Conservation (phyloP, 805 yeast genomes). For the Ogataea minuta region DNA sequence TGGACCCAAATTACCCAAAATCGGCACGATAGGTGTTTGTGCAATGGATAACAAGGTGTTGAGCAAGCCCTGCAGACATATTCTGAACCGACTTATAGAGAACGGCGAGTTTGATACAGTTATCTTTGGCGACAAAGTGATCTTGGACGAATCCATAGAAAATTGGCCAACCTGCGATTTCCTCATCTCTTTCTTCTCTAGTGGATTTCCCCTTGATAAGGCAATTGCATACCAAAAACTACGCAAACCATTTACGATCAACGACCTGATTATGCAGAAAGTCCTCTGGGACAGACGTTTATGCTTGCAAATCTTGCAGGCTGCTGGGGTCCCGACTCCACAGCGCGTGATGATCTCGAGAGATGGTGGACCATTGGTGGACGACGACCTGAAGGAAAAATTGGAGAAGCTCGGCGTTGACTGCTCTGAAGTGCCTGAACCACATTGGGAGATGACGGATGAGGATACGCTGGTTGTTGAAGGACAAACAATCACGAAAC, state of each 20-base stretch:
- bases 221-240: slow-evolving; percentile 88
- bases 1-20: slow-evolving; percentile 57
- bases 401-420: slow-evolving; percentile 62
- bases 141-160: slow-evolving; percentile 87
- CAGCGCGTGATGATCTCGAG: slow-evolving; percentile 83
- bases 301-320: slow-evolving; percentile 74
- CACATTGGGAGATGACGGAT: slow-evolving; percentile 83
- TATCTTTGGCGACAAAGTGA: slow-evolving; percentile 95
- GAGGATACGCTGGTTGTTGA: slow-evolving; percentile 78
- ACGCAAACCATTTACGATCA: slow-evolving; percentile 85
- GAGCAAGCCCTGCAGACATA: slow-evolving; percentile 92
- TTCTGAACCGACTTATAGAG: slow-evolving; percentile 81
- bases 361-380: slow-evolving; percentile 94
- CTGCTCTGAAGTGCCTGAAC: slow-evolving; percentile 52
- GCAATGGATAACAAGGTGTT: slow-evolving; percentile 98
- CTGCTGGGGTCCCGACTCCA: slow-evolving; percentile 88
- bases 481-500: slow-evolving; percentile 73
- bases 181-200: slow-evolving; percentile 87
- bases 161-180: slow-evolving; percentile 99
- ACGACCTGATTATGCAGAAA: slow-evolving; percentile 88
- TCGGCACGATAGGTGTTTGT: slow-evolving; percentile 96
- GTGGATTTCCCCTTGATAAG: slow-evolving; percentile 94
- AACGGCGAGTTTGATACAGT: slow-evolving; percentile 96
- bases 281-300: slow-evolving; percentile 96
- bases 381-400: slow-evolving; percentile 60